A percentile compares a stretch with the other conserved stretches of the same genome.
Conservation (phyloP, 495 filamentous ascomycete species). For the Talaromyces liani region DNA sequence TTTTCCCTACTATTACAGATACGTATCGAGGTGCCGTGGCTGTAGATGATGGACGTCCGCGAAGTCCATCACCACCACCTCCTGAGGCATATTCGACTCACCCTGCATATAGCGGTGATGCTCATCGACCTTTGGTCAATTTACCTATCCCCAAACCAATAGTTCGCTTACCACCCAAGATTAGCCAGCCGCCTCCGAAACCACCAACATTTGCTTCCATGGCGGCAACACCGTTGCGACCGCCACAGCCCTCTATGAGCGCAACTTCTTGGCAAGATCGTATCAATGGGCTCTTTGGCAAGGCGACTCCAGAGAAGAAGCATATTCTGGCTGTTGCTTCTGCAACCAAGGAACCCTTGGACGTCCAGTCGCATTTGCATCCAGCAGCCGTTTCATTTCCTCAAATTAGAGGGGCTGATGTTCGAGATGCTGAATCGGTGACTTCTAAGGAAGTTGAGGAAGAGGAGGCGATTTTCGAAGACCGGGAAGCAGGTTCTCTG, state of each 20-base stretch:
- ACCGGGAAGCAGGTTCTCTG: slow-evolving; percentile 72
- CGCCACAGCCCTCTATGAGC: slow-evolving; percentile 8
- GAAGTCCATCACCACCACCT: slow-evolving; percentile 59
- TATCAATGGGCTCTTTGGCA: slow-evolving; percentile 65
- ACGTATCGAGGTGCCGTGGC: slow-evolving; percentile 27
- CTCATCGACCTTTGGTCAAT: slow-evolving; percentile 56
- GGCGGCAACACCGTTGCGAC: slow-evolving; percentile 36
- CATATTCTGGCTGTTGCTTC: slow-evolving; percentile 49
- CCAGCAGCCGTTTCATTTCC: slow-evolving; percentile 56
- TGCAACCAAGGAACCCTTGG: slow-evolving; percentile 53
- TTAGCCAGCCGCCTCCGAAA: slow-evolving; percentile 31
- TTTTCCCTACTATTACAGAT: slow-evolving; percentile 55
- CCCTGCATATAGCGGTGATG: slow-evolving; percentile 63
- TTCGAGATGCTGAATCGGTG: slow-evolving; percentile 30
- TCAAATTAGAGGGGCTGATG: slow-evolving; percentile 19
- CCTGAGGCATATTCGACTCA: slow-evolving; percentile 60
- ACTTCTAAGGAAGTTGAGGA: slow-evolving; percentile 60
- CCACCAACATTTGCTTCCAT: slow-evolving; percentile 50
- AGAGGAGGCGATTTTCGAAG: slow-evolving; percentile 75
- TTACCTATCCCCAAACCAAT: slow-evolving; percentile 61
- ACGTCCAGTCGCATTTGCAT: slow-evolving; percentile 40
- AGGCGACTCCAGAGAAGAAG: slow-evolving; percentile 43
- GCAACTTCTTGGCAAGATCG: slow-evolving; percentile 63
- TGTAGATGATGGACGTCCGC: slow-evolving; percentile 24
- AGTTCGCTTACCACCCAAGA: slow-evolving; percentile 62